Evolutionary conservation across 1,284 basidiomycete genomes (phyloP).

Genomic region (Marasmius sp.): DNA sequence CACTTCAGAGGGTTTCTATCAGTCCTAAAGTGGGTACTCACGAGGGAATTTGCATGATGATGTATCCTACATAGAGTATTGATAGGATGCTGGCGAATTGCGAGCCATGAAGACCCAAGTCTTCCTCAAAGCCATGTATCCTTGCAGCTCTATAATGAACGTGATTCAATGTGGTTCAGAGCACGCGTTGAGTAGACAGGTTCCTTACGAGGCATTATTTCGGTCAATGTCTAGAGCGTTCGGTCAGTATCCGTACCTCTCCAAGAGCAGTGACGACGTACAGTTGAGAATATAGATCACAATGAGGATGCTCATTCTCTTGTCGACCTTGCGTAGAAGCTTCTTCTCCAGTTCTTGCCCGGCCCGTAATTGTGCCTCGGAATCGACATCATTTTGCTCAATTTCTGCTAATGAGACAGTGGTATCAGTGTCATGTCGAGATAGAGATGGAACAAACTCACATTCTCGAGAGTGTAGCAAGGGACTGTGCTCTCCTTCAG

Average conservation of each 20-base stretch:
- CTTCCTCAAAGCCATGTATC: constrained; percentile 68
- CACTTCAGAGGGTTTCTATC: background rate
- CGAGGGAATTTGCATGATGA: constrained; percentile 80
- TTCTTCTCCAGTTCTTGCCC: constrained; percentile 46
- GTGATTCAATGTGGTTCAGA: background rate
- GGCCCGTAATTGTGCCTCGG: background rate
- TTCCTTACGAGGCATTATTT: constrained; percentile 58
- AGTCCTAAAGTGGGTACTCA: constrained; percentile 30
- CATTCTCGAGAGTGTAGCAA: background rate
- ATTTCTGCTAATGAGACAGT: background rate
- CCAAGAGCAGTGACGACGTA: constrained; percentile 27
- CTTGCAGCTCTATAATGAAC: constrained; percentile 53
- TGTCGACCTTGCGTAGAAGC: constrained; percentile 63
- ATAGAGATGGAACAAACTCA: background rate
- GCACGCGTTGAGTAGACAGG: background rate
- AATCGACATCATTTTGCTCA: background rate
- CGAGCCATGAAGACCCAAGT: constrained; percentile 60
- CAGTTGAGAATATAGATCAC: constrained; percentile 72
- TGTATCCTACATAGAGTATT: constrained; percentile 79
- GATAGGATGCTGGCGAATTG: constrained; percentile 74
- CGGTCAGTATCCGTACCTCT: background rate
- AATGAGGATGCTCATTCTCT: constrained; percentile 63
- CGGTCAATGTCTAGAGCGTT: constrained; percentile 55
- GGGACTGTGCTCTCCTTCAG: background rate
- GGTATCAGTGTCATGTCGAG: background rate